Evolutionary conservation across 768 basidiomycete species (phyloP), one percentile per base, ranked within the genome.

Genomic region (Strobilomyces confusus): DNA sequence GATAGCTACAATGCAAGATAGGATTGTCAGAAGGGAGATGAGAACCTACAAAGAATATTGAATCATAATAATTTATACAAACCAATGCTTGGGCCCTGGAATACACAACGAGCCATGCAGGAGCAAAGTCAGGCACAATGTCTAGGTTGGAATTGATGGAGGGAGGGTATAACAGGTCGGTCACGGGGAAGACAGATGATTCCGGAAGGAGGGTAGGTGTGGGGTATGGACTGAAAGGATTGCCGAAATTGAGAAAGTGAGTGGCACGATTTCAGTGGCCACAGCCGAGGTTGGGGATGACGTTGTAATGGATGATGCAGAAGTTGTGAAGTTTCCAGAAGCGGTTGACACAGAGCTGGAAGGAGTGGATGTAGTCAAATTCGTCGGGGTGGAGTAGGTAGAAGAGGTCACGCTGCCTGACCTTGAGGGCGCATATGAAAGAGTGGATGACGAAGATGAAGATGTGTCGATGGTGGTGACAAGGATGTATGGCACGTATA

Each of bases 201-300:
- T 81, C 69, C 8, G 87, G 76, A 0, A 70, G 59, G 49, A 81
- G 77, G 1, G 80, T 77, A 15, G 87, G 84, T 15, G 79, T 74
- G 2, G 86, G 83, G 73, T 79, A 86, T 4, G 84, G 77, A 13
- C 77, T 69, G 73, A 87, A 86, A 2, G 76, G 58, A 49, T 74
- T 0, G 67, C 57, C 20, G 73, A 67, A 44, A 77, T 72, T 15
- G 78, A 76, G 29, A 76, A 45, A 23, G 68, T 72, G 14, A 65
- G 51, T 46, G 62, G 68, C 13, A 54, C 63, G 3, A 58, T 56
- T 29, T 61, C 58, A 9, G 65, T 61, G 0, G 60, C 36, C 14
- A 51, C 22, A 6, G 17, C 26, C 23, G 57, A 55, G 8, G 55
- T 37, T 19, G 44, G 13, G 2, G 47, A 52, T 4, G 66, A 55